Conservation (phyloP, 2,329 filamentous ascomycete genomes). For the Xylariaceae sp. region DNA sequence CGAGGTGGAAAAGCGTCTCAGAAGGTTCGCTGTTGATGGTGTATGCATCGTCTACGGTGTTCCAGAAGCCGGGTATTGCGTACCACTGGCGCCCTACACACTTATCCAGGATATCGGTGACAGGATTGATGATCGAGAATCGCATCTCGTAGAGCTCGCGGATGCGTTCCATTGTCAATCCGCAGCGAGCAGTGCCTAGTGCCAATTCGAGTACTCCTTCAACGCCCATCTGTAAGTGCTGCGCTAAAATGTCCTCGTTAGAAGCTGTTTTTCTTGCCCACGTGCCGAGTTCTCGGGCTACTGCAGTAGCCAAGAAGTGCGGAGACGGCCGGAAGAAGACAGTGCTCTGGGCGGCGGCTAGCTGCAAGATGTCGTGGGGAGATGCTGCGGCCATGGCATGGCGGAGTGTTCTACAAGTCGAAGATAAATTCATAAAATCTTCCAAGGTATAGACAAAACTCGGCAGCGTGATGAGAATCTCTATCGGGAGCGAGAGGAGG, state of each 20-base stretch:
- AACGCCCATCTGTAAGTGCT: constrained; percentile 11
- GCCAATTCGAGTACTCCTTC: constrained; percentile 18
- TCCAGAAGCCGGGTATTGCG: constrained; percentile 1
- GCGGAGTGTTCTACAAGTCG: constrained; percentile 13
- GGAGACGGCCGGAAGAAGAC: constrained; percentile 18
- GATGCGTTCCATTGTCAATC: constrained; percentile 17
- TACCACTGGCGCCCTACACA: constrained; percentile 6
- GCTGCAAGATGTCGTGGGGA: constrained; percentile 12
- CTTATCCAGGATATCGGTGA: constrained; percentile 12
- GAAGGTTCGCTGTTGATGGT: constrained; percentile 7
- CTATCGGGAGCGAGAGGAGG: constrained; percentile 14
- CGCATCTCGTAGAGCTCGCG: constrained; percentile 14
- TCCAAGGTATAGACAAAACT: constrained; percentile 17
- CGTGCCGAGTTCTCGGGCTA: constrained; percentile 13
- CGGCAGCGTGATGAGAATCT: constrained; percentile 14
- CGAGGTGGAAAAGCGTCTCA: constrained; percentile 12
- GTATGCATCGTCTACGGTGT: constrained; percentile 6
- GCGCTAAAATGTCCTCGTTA: constrained; percentile 15
- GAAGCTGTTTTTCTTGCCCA: constrained; percentile 16
- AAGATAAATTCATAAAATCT: constrained; percentile 16
- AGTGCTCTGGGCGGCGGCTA: constrained; percentile 7
- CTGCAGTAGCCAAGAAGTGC: constrained; percentile 14
- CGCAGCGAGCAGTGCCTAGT: constrained; percentile 8
- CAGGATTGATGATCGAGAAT: constrained; percentile 14
- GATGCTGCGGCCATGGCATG: constrained; percentile 2